Conservation (phyloP, 768 basidiomycete species). For the Rhodosporidiobolus odoratus region DNA sequence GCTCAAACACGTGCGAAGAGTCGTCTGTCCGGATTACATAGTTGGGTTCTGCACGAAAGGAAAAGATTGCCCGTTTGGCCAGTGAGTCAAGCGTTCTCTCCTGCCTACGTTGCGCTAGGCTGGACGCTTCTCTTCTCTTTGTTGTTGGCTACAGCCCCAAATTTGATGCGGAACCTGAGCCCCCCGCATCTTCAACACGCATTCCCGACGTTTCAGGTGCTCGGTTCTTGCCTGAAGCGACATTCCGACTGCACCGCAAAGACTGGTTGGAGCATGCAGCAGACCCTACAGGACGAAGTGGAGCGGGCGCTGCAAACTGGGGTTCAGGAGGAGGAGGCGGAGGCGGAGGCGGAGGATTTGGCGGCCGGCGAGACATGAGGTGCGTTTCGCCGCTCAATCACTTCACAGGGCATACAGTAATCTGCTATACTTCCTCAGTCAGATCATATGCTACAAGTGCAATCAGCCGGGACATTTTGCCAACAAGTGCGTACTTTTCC, state of each 20-base stretch:
- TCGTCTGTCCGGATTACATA: constrained; percentile 82
- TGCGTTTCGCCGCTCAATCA: constrained; percentile 19
- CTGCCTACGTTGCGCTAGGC: constrained; percentile 73
- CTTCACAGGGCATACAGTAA: constrained; percentile 12
- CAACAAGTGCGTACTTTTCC: constrained; percentile 16
- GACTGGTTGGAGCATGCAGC: constrained; percentile 38
- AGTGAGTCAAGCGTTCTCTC: constrained; percentile 44
- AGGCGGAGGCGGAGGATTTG: constrained; percentile 56
- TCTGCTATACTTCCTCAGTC: not conserved
- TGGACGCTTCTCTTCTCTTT: constrained; percentile 59
- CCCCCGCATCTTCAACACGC: constrained; percentile 30
- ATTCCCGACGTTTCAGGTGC: constrained; percentile 40
- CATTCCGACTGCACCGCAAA: constrained; percentile 33
- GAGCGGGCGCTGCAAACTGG: constrained; percentile 32
- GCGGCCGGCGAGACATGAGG: constrained; percentile 80
- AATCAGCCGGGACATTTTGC: constrained; percentile 76
- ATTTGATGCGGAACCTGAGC: constrained; percentile 43
- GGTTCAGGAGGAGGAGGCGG: constrained; percentile 19
- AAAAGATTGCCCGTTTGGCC: constrained; percentile 58
- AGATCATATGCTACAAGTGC: constrained; percentile 55
- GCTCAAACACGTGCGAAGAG: constrained; percentile 84
- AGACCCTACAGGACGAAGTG: constrained; percentile 28
- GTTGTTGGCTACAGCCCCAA: constrained; percentile 47
- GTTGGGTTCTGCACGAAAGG: constrained; percentile 91
- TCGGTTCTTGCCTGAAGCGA: constrained; percentile 38